A percentile compares a stretch with the other conserved stretches of the same genome.
Conservation (phyloP, 148 eudicot species). For the Silene uniflora region DNA sequence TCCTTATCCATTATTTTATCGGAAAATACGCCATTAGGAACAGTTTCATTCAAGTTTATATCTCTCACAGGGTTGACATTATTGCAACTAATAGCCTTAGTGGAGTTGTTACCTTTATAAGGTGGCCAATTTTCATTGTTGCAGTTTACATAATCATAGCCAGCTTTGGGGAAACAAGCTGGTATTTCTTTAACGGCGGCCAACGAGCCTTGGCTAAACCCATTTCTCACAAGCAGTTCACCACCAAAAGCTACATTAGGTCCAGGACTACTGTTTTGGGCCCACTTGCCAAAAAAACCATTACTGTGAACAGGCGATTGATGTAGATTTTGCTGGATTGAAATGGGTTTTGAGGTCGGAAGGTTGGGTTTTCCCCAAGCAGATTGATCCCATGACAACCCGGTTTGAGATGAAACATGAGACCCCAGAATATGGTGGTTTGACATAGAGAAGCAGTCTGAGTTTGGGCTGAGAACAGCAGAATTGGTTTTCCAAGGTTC, state of each 20-base stretch:
- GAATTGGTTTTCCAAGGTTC: neutral
- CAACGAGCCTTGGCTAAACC: slow-evolving; percentile 45
- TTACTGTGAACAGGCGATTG: slow-evolving; percentile 39
- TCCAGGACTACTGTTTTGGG: slow-evolving; percentile 32
- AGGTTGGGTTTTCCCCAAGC: slow-evolving; percentile 39
- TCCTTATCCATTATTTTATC: slow-evolving; percentile 25
- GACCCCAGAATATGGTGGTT: slow-evolving; percentile 33
- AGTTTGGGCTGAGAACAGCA: neutral
- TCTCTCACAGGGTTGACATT: slow-evolving; percentile 40
- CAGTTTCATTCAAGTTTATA: slow-evolving; percentile 50
- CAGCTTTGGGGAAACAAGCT: slow-evolving; percentile 26
- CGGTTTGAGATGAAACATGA: slow-evolving; percentile 33
- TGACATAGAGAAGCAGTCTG: slow-evolving; percentile 20
- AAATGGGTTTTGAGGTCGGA: slow-evolving; percentile 35
- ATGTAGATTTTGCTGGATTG: slow-evolving; percentile 37
- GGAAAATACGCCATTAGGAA: neutral
- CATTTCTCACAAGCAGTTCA: slow-evolving; percentile 32
- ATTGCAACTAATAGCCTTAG: slow-evolving; percentile 24
- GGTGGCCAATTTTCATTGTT: slow-evolving; percentile 31
- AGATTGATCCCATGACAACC: slow-evolving; percentile 43
- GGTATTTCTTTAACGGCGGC: slow-evolving; percentile 38
- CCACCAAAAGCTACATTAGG: slow-evolving; percentile 30
- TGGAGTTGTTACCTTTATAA: slow-evolving; percentile 28
- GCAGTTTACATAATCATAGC: slow-evolving; percentile 38
- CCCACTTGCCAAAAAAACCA: slow-evolving; percentile 35